Evolutionary conservation across 2,329 filamentous ascomycete species (phyloP).

Genomic region (Xylariaceae sp.): DNA sequence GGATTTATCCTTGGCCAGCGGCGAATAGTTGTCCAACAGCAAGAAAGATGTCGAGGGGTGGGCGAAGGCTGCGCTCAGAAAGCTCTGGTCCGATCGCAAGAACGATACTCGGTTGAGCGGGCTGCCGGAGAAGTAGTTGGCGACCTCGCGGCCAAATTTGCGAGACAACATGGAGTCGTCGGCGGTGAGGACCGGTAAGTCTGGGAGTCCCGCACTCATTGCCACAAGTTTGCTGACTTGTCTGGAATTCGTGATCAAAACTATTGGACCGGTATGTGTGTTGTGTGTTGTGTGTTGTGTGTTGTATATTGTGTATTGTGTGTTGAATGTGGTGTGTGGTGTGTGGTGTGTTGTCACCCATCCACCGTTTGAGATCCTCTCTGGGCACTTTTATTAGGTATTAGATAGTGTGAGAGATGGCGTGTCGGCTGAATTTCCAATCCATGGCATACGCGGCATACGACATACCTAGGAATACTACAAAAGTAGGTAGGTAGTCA

Average conservation of each 20-base stretch:
- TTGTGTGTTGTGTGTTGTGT: neutral
- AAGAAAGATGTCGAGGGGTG: slow-evolving; percentile 67
- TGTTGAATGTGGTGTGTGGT: too few relatives aligned
- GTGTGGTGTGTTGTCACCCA: too few relatives aligned
- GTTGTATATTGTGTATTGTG: neutral
- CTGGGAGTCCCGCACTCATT: slow-evolving; percentile 36
- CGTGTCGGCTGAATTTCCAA: too few relatives aligned
- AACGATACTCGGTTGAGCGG: slow-evolving; percentile 77
- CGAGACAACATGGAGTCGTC: slow-evolving; percentile 63
- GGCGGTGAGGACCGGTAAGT: slow-evolving; percentile 40
- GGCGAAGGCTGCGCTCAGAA: slow-evolving; percentile 61
- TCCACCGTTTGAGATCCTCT: too few relatives aligned
- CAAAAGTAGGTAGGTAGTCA: too few relatives aligned
- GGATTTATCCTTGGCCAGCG: slow-evolving; percentile 57
- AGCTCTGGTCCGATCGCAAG: slow-evolving; percentile 63
- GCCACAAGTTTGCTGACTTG: slow-evolving; percentile 2
- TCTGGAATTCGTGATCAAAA: neutral
- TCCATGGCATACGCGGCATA: too few relatives aligned
- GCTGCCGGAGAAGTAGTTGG: slow-evolving; percentile 79
- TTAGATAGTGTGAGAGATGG: too few relatives aligned
- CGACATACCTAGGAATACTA: too few relatives aligned
- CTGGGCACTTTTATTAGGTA: too few relatives aligned
- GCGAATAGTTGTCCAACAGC: slow-evolving; percentile 71
- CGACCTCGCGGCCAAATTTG: slow-evolving; percentile 72
- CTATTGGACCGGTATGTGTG: neutral